phyloP scores from a whole-genome alignment of 2,329 filamentous ascomycete species.

The Cadophora sp. region DNA sequence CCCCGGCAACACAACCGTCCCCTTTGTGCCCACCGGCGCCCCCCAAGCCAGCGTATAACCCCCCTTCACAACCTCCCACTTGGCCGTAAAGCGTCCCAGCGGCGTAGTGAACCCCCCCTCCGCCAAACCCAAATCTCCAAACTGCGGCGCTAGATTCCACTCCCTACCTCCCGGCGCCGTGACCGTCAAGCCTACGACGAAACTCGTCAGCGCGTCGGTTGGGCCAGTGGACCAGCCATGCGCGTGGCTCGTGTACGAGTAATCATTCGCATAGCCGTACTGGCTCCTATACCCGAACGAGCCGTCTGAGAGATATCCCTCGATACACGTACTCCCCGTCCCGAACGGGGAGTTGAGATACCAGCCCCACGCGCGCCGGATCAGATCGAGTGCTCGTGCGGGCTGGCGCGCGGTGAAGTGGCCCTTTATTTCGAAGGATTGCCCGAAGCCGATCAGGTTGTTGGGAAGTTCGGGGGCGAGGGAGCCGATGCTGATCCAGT shows the following conservation, averaged over 20 bases:
- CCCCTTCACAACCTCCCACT: conserved; percentile 36
- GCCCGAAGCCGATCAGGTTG: conserved; percentile 65
- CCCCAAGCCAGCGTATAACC: conserved; percentile 31
- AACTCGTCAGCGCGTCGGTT: conserved; percentile 53
- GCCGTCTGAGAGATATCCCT: conserved; percentile 63
- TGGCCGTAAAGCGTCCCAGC: conserved; percentile 48
- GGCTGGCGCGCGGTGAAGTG: conserved; percentile 58
- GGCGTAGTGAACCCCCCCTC: conserved; percentile 51
- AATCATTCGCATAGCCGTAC: conserved; percentile 58
- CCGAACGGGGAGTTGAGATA: conserved; percentile 64
- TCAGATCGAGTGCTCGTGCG: conserved; percentile 59
- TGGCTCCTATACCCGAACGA: conserved; percentile 57
- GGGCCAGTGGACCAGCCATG: conserved; percentile 59
- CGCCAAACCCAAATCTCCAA: conserved; percentile 48
- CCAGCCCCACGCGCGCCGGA: conserved; percentile 65
- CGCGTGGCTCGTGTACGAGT: conserved; percentile 53
- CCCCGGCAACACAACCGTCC: conserved; percentile 29
- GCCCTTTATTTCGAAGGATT: conserved; percentile 64
- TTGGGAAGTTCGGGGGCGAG: conserved; percentile 60
- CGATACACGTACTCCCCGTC: conserved; percentile 64
- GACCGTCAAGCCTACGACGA: conserved; percentile 52
- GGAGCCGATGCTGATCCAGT: conserved; percentile 62
- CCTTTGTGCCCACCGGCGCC: conserved; percentile 31
- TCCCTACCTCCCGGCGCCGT: conserved; percentile 46
- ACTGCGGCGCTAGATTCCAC: conserved; percentile 50